These are phyloP conservation scores for Samsoniella hepiali DNA, from an alignment of 2,329 filamentous ascomycete genomes.

Conservation along the genomic window DNA sequence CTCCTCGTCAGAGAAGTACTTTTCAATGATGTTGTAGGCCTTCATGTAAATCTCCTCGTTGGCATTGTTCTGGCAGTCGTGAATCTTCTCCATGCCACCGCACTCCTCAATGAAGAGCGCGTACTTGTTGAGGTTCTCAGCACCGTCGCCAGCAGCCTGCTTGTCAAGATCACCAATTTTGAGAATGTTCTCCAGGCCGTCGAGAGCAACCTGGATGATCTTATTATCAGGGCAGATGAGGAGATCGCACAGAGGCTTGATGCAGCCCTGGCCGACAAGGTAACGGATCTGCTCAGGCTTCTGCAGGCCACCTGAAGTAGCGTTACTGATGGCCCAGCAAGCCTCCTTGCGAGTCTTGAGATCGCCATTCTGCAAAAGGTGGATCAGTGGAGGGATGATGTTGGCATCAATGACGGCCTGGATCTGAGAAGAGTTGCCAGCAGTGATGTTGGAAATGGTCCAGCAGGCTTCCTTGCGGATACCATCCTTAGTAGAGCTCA, in stretches of 20 bases:
- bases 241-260: slow-evolving; percentile 94
- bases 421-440: slow-evolving; percentile 96
- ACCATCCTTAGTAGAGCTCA: slow-evolving; percentile 96
- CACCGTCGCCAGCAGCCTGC: slow-evolving; percentile 72
- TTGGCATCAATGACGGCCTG: slow-evolving; percentile 95
- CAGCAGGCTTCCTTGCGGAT: slow-evolving; percentile 99
- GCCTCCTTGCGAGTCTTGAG: slow-evolving; percentile 99
- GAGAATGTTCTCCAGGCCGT: slow-evolving; percentile 97
- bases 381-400: slow-evolving; percentile 94
- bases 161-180: slow-evolving; percentile 99
- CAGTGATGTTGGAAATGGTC: slow-evolving; percentile 99
- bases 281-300: slow-evolving; percentile 99
- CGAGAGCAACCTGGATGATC: slow-evolving; percentile 97
- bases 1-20: slow-evolving; percentile 99
- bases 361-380: slow-evolving; percentile 92
- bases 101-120: slow-evolving; percentile 98
- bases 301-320: slow-evolving; percentile 93
- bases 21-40: slow-evolving; percentile 99
- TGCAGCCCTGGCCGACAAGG: slow-evolving; percentile 88
- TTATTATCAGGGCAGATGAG: slow-evolving; percentile 98
- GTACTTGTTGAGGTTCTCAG: slow-evolving; percentile 88
- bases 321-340: slow-evolving; percentile 99
- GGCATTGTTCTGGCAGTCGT: slow-evolving; percentile 99
- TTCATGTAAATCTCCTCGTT: slow-evolving; percentile 99
- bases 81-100: slow-evolving; percentile 99